A percentile compares a stretch with the other conserved stretches of the same genome.
These are phyloP conservation scores for Pseudogymnoascus sp. DNA, from an alignment of 2,329 filamentous ascomycete species.

Conservation along the genomic window DNA sequence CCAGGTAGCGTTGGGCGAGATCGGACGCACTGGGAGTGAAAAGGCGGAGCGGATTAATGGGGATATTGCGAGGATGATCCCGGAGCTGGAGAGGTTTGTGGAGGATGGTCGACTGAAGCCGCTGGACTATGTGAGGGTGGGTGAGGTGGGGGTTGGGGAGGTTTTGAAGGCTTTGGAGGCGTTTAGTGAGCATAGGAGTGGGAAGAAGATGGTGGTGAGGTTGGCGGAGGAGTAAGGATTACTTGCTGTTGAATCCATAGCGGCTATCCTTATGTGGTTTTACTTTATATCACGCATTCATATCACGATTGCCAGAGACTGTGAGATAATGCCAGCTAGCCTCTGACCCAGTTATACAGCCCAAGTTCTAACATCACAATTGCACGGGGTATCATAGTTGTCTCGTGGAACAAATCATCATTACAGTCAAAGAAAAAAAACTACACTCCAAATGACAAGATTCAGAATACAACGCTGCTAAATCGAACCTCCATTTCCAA, in stretches of 20 bases:
- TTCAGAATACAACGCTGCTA: background rate
- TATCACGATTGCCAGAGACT: background rate
- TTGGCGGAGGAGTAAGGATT: constrained; percentile 10
- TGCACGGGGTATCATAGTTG: background rate
- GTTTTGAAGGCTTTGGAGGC: constrained; percentile 16
- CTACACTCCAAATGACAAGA: background rate
- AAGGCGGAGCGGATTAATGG: constrained; percentile 12
- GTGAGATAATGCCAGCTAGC: background rate
- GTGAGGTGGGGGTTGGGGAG: constrained; percentile 14
- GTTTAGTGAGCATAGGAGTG: constrained; percentile 14
- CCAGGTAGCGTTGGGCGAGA: constrained; percentile 15
- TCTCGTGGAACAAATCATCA: background rate
- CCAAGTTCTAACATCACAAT: background rate
- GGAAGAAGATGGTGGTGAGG: constrained; percentile 19
- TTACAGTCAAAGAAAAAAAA: background rate
- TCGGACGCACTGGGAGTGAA: constrained; percentile 16
- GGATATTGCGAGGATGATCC: constrained; percentile 16
- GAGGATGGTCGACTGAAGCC: constrained; percentile 15
- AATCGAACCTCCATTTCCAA: background rate
- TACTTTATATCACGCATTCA: background rate
- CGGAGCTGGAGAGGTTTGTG: constrained; percentile 15
- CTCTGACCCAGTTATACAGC: background rate
- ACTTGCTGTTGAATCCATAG: background rate
- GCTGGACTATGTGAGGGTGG: constrained; percentile 19
- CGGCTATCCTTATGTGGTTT: background rate